A percentile compares a stretch with the other conserved stretches of the same genome.
These are phyloP conservation scores for Sordaria brevicollis DNA, from an alignment of 495 filamentous ascomycete genomes.

Conservation along the genomic window DNA sequence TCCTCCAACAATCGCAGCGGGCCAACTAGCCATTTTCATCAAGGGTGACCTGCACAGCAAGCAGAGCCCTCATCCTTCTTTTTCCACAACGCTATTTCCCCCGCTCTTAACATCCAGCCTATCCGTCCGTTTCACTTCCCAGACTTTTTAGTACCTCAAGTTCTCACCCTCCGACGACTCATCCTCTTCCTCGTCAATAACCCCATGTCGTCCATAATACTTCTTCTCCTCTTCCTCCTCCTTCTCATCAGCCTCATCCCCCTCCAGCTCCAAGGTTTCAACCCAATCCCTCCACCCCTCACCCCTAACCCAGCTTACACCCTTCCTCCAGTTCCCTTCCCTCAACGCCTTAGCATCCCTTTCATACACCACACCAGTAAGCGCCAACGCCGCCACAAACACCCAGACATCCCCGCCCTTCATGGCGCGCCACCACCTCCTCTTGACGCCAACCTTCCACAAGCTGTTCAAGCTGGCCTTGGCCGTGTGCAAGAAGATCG, in stretches of 20 bases:
- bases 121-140: background rate
- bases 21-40: background rate
- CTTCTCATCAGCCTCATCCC: constrained; percentile 20
- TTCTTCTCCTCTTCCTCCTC: constrained; percentile 6
- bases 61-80: background rate
- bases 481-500: constrained; percentile 60
- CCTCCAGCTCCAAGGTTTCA: constrained; percentile 20
- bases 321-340: constrained; percentile 59
- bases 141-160: background rate
- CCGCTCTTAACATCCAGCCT: background rate
- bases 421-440: constrained; percentile 69
- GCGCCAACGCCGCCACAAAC: constrained; percentile 63
- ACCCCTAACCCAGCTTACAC: constrained; percentile 63
- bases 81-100: background rate
- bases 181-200: background rate
- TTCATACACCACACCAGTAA: constrained; percentile 74
- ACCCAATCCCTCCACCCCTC: constrained; percentile 40
- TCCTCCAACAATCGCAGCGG: background rate
- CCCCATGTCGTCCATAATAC: background rate
- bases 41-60: background rate
- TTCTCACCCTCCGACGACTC: background rate
- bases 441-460: constrained; percentile 88
- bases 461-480: constrained; percentile 64
- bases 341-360: constrained; percentile 53
- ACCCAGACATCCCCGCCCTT: constrained; percentile 74